A percentile compares a stretch with the other conserved stretches of the same genome.
These are phyloP conservation scores for Tinospora cordifolia DNA, from an alignment of 164 flowering plant genomes.

Conservation along the genomic window DNA sequence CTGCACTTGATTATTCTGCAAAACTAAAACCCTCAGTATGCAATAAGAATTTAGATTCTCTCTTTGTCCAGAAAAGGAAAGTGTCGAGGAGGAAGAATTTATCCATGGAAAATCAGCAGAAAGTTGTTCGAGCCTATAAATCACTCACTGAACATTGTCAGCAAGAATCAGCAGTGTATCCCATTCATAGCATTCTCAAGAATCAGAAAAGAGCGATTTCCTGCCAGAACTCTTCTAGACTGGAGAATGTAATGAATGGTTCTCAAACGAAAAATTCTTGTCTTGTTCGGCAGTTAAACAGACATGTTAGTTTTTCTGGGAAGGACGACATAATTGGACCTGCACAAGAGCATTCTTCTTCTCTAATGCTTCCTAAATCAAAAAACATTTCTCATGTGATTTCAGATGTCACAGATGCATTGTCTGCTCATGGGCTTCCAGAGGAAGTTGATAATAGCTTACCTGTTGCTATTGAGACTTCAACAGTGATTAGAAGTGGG, in stretches of 20 bases:
- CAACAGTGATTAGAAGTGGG: conserved; percentile 20
- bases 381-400: conserved; percentile 8
- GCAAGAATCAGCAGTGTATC: conserved; percentile 12
- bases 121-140: conserved; percentile 13
- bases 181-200: conserved; percentile 39
- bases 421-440: conserved; percentile 10
- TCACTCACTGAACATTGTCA: conserved; percentile 9
- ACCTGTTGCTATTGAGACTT: conserved; percentile 7
- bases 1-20: conserved; percentile 13
- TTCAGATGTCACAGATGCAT: conserved; percentile 21
- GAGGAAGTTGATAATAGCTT: conserved; percentile 11
- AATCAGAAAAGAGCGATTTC: conserved; percentile 19
- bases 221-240: conserved; percentile 20
- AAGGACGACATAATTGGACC: conserved; percentile 34
- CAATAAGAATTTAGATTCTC: conserved; percentile 14
- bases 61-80: conserved; percentile 20
- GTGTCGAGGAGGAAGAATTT: conserved; percentile 13
- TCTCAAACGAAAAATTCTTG: conserved; percentile 8
- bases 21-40: conserved; percentile 13
- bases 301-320: conserved; percentile 41
- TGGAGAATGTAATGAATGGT: conserved; percentile 13
- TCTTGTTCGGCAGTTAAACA: conserved; percentile 18
- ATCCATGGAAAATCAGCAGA: conserved; percentile 21
- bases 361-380: conserved; percentile 16
- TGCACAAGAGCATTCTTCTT: conserved; percentile 10